Conservation (phyloP, 2,329 filamentous ascomycete species). For the Aspergillus pseudoterreus region DNA sequence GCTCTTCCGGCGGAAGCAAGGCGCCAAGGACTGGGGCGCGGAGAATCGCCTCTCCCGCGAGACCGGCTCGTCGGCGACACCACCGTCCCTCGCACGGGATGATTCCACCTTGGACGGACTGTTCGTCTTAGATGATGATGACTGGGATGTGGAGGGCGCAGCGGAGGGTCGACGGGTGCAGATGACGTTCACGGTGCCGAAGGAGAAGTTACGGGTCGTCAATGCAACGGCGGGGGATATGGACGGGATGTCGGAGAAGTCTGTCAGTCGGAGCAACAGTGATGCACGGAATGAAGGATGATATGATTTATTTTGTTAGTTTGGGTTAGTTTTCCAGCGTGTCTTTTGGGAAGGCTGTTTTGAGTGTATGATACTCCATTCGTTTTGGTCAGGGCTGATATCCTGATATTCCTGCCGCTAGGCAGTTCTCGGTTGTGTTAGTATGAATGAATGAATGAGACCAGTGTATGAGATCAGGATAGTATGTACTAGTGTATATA, state of each 20-base stretch:
- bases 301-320: background rate
- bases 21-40: conserved; percentile 51
- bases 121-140: conserved; percentile 34
- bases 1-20: conserved; percentile 49
- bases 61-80: background rate
- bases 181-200: conserved; percentile 91
- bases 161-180: conserved; percentile 70
- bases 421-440: background rate
- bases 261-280: conserved; percentile 22
- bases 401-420: conserved; percentile 2
- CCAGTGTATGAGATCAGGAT: background rate
- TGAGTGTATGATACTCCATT: conserved; percentile 3
- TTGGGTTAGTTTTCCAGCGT: background rate
- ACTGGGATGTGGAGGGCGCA: conserved; percentile 74
- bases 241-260: conserved; percentile 28
- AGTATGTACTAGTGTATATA: background rate
- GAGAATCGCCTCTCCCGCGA: conserved; percentile 24
- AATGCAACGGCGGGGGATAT: conserved; percentile 59
- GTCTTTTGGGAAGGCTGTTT: background rate
- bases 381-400: background rate
- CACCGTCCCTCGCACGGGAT: conserved; percentile 16
- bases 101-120: conserved; percentile 25
- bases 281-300: conserved; percentile 2
- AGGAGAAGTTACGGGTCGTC: conserved; percentile 80
- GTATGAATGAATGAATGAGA: background rate